Conservation (phyloP, 768 basidiomycete genomes). For the Naganishia vaughanmartiniae region DNA sequence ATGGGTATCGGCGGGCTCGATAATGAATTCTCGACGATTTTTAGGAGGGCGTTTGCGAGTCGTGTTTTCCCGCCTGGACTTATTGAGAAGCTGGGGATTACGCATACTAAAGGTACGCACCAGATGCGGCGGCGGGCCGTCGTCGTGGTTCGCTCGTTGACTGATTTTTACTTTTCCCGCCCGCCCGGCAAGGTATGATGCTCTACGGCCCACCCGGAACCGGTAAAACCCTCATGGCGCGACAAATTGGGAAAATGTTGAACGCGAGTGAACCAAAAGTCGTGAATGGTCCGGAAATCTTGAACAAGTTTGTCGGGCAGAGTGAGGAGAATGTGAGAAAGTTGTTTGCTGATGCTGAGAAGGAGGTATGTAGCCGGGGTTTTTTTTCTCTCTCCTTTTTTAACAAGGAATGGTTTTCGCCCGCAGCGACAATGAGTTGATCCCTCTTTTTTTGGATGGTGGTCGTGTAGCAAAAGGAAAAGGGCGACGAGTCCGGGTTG, state of each 20-base stretch:
- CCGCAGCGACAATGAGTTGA: not conserved
- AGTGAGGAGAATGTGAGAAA: constrained; percentile 98
- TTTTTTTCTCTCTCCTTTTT: too few relatives aligned
- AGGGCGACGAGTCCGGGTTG: constrained; percentile 91
- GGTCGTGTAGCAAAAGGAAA: constrained; percentile 77
- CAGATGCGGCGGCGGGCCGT: too few relatives aligned
- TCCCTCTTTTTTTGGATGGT: constrained; percentile 23
- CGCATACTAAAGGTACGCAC: constrained; percentile 89
- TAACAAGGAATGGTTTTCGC: not conserved
- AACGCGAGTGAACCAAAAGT: constrained; percentile 97
- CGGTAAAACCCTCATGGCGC: constrained; percentile 94
- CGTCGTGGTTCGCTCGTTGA: too few relatives aligned
- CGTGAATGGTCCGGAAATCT: constrained; percentile 95
- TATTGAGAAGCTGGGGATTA: constrained; percentile 95
- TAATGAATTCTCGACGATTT: constrained; percentile 89
- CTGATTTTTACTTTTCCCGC: not conserved
- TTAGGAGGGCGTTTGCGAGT: constrained; percentile 95
- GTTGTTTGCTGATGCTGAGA: constrained; percentile 96
- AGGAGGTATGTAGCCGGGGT: constrained; percentile 70
- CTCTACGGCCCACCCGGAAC: constrained; percentile 96
- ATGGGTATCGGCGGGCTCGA: constrained; percentile 99
- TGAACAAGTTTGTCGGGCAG: constrained; percentile 95
- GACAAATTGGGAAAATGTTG: constrained; percentile 98
- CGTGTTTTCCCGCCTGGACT: constrained; percentile 97
- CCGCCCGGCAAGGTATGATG: constrained; percentile 66